Percentiles rank a stretch among this genome's conserved stretches.
These are phyloP conservation scores for Trichoderma guizhouense DNA, from an alignment of 2,329 filamentous ascomycete species.

Conservation along the genomic window DNA sequence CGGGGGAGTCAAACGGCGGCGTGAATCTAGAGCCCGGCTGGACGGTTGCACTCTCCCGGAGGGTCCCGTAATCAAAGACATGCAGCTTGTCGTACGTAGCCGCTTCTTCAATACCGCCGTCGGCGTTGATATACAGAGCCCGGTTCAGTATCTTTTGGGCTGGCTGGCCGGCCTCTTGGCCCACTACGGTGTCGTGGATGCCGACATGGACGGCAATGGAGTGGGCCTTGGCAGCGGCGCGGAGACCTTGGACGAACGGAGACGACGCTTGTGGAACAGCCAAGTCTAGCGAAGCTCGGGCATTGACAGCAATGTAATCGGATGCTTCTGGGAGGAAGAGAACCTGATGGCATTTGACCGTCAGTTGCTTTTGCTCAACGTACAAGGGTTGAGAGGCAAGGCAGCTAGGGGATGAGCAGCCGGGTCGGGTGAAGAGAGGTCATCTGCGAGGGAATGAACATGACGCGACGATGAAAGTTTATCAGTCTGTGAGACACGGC, in stretches of 20 bases:
- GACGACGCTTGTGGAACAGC: constrained; percentile 63
- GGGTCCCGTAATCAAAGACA: constrained; percentile 69
- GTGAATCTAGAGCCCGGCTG: constrained; percentile 63
- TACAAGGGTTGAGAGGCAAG: neutral
- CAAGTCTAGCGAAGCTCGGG: constrained; percentile 66
- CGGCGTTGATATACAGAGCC: constrained; percentile 48
- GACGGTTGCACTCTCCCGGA: constrained; percentile 56
- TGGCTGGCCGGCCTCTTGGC: constrained; percentile 6
- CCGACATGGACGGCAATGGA: constrained; percentile 77
- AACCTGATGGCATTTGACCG: constrained; percentile 44
- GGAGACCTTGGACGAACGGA: constrained; percentile 74
- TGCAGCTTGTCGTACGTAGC: constrained; percentile 80
- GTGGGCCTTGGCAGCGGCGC: constrained; percentile 61
- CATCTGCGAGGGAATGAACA: neutral
- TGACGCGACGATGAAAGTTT: neutral
- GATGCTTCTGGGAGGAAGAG: constrained; percentile 90
- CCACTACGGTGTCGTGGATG: constrained; percentile 65
- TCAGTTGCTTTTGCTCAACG: neutral
- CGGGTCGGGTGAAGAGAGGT: neutral
- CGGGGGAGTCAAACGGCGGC: constrained; percentile 65
- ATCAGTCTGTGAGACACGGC: neutral
- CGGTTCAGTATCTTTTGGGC: constrained; percentile 46
- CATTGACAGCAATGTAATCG: constrained; percentile 76
- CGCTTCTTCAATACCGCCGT: constrained; percentile 41
- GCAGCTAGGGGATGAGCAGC: neutral